Conservation (phyloP, 208 protist species). For the Crithidia acanthocephali region DNA sequence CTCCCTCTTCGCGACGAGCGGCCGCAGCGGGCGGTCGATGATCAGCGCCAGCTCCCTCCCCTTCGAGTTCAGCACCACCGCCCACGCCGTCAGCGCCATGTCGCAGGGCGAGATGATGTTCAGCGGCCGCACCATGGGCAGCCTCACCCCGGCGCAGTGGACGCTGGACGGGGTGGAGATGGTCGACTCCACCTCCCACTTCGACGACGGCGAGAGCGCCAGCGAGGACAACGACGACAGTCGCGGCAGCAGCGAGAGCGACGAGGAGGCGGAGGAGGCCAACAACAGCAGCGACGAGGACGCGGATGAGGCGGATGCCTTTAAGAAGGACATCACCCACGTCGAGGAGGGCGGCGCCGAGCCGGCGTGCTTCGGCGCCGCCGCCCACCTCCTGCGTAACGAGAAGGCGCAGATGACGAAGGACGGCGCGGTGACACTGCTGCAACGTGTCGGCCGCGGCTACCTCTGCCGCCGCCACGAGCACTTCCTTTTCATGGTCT, state of each 20-base stretch:
- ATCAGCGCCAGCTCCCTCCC: slow-evolving; percentile 30
- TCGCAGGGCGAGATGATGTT: slow-evolving; percentile 26
- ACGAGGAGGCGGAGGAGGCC: slow-evolving; percentile 17
- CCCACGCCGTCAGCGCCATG: slow-evolving; percentile 23
- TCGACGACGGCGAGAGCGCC: slow-evolving; percentile 18
- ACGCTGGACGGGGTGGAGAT: slow-evolving; percentile 28
- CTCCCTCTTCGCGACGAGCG: slow-evolving; percentile 31
- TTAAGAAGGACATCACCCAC: slow-evolving; percentile 12
- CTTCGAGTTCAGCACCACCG: slow-evolving; percentile 48
- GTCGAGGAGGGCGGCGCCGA: slow-evolving; percentile 17
- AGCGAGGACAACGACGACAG: slow-evolving; percentile 26
- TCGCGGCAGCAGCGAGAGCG: slow-evolving; percentile 11
- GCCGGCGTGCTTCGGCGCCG: slow-evolving; percentile 25
- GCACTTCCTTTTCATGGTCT: slow-evolving; percentile 45
- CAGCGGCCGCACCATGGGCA: slow-evolving; percentile 11
- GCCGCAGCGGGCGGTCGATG: slow-evolving; percentile 35
- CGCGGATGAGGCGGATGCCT: slow-evolving; percentile 15
- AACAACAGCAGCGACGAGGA: slow-evolving; percentile 19
- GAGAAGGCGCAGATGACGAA: slow-evolving; percentile 11
- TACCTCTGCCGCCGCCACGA: slow-evolving; percentile 41
- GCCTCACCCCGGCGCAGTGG: slow-evolving; percentile 19
- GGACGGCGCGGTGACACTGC: slow-evolving; percentile 27
- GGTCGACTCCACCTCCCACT: slow-evolving; percentile 16
- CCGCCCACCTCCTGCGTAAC: slow-evolving; percentile 16
- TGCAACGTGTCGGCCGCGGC: slow-evolving; percentile 54